Percentiles rank a stretch among this genome's conserved stretches.
Evolutionary conservation across 1,284 basidiomycete species (phyloP).

Genomic region (Ustilago sp.): DNA sequence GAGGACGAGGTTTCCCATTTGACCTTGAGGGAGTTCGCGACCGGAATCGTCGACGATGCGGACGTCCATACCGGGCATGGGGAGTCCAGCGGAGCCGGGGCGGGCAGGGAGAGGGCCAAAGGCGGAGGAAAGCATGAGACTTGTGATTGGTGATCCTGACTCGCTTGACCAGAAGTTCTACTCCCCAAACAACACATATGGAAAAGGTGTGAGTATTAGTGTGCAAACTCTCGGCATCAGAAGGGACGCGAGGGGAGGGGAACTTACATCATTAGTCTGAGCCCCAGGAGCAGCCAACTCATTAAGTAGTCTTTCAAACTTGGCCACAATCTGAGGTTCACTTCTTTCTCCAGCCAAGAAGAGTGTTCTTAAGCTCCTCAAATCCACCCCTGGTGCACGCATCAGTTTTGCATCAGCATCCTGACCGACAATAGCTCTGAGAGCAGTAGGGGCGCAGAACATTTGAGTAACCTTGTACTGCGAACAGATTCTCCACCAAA

Average conservation of each 20-base stretch:
- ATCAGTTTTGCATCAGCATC: constrained; percentile 61
- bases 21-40: constrained; percentile 49
- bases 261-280: constrained; percentile 54
- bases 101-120: constrained; percentile 51
- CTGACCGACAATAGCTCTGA: constrained; percentile 60
- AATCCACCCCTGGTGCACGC: constrained; percentile 51
- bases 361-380: constrained; percentile 56
- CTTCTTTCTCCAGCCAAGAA: constrained; percentile 64
- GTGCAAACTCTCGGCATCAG: not conserved
- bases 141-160: constrained; percentile 62
- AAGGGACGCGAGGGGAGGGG: not conserved
- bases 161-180: constrained; percentile 66
- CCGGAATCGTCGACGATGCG: constrained; percentile 65
- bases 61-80: constrained; percentile 66
- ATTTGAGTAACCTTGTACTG: constrained; percentile 56
- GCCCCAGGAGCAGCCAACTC: constrained; percentile 61
- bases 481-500: constrained; percentile 61
- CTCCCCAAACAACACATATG: not conserved
- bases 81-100: constrained; percentile 62
- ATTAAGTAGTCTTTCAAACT: constrained; percentile 51
- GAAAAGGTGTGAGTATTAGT: not conserved
- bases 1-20: constrained; percentile 67
- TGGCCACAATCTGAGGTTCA: constrained; percentile 62
- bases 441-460: constrained; percentile 62
- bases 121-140: constrained; percentile 49